Conservation (phyloP, 345 rosid species). For the Laguncularia racemosa region DNA sequence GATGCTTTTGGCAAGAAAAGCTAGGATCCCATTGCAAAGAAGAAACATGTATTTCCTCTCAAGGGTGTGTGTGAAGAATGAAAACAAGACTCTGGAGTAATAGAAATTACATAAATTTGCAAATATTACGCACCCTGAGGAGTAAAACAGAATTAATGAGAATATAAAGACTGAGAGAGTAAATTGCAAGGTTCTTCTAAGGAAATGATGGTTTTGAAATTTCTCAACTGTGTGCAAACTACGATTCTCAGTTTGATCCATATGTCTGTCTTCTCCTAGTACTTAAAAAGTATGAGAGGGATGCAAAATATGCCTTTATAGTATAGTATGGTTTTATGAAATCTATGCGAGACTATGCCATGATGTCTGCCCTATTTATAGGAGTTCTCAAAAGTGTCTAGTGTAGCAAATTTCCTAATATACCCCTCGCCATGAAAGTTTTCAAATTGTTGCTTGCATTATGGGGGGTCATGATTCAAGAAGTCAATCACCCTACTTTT, state of each 20-base stretch:
- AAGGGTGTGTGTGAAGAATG: conserved; percentile 22
- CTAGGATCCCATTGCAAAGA: conserved; percentile 49
- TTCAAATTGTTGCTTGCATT: too few relatives aligned
- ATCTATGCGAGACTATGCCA: too few relatives aligned
- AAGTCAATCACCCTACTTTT: too few relatives aligned
- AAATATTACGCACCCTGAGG: conserved; percentile 17
- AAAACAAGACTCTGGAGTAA: conserved; percentile 29
- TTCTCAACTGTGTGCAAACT: not conserved
- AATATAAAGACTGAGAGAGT: conserved; percentile 19
- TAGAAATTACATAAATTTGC: conserved; percentile 24
- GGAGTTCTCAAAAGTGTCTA: too few relatives aligned
- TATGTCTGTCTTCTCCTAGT: not conserved
- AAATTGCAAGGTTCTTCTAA: conserved; percentile 18
- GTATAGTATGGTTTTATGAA: too few relatives aligned
- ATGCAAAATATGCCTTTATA: too few relatives aligned
- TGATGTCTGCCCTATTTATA: too few relatives aligned
- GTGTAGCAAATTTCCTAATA: too few relatives aligned
- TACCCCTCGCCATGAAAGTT: too few relatives aligned
- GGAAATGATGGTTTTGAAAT: conserved; percentile 3
- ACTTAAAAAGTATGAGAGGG: too few relatives aligned
- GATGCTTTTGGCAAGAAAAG: conserved; percentile 28
- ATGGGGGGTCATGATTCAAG: too few relatives aligned
- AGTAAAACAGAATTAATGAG: conserved; percentile 26
- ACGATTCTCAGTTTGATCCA: conserved; percentile 2
- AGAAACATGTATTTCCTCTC: conserved; percentile 54